A percentile compares a stretch with the other conserved stretches of the same genome.
These are phyloP conservation scores for Mycena rebaudengoi DNA, from an alignment of 768 basidiomycete genomes.

Conservation along the genomic window DNA sequence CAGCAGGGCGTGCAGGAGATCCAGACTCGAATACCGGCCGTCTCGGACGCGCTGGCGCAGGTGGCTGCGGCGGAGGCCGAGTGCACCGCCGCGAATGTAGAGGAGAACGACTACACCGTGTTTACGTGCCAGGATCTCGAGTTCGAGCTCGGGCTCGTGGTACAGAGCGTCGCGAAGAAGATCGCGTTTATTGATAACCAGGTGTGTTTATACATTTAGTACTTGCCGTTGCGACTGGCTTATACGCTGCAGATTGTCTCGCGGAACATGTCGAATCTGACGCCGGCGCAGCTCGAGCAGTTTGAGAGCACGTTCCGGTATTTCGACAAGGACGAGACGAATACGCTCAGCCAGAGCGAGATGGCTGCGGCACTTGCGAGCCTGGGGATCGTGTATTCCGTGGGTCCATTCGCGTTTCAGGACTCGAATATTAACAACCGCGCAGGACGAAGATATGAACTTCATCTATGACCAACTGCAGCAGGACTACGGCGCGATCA, in stretches of 20 bases:
- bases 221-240: slow-evolving; percentile 1
- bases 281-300: slow-evolving; percentile 94
- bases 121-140: slow-evolving; percentile 89
- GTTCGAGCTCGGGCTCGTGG: slow-evolving; percentile 87
- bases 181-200: slow-evolving; percentile 98
- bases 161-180: slow-evolving; percentile 86
- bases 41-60: slow-evolving; percentile 63
- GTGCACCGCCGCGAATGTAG: slow-evolving; percentile 88
- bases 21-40: slow-evolving; percentile 70
- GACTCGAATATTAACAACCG: not conserved
- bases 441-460: slow-evolving; percentile 86
- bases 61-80: slow-evolving; percentile 76
- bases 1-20: slow-evolving; percentile 72
- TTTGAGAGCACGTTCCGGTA: slow-evolving; percentile 98
- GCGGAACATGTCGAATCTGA: slow-evolving; percentile 91
- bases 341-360: slow-evolving; percentile 85
- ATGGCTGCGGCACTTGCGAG: slow-evolving; percentile 95
- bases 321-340: slow-evolving; percentile 93
- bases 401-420: slow-evolving; percentile 39
- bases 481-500: slow-evolving; percentile 86
- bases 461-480: slow-evolving; percentile 83
- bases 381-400: slow-evolving; percentile 92
- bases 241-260: slow-evolving; percentile 80
- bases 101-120: slow-evolving; percentile 96
- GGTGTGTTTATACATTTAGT: slow-evolving; percentile 54